phyloP scores from a whole-genome alignment of 2,329 filamentous ascomycete species.

The Venturia effusa region DNA sequence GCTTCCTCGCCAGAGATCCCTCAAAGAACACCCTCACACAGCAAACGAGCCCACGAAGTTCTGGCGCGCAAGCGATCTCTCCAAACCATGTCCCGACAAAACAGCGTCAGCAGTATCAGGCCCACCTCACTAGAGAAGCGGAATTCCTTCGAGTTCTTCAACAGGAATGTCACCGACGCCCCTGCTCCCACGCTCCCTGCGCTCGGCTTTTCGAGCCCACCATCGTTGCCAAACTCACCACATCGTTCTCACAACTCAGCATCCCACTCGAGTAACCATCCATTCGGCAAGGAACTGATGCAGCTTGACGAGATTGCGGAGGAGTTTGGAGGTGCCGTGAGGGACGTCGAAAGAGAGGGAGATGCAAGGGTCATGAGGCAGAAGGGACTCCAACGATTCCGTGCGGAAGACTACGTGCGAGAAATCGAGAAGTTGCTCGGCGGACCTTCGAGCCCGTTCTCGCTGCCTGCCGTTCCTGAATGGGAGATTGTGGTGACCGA shows the following conservation, averaged over 20 bases:
- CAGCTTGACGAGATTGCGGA: conserved; percentile 90
- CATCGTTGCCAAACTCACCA: conserved; percentile 16
- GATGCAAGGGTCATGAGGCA: conserved; percentile 60
- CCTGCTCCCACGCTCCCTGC: not conserved
- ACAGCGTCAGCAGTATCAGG: conserved; percentile 36
- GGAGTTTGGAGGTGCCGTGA: conserved; percentile 57
- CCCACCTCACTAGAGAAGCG: conserved; percentile 46
- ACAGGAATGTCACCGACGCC: conserved; percentile 17
- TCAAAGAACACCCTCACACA: conserved; percentile 71
- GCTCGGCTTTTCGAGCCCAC: conserved; percentile 12
- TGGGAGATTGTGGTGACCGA: not conserved
- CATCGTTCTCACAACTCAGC: not conserved
- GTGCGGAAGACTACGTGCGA: conserved; percentile 69
- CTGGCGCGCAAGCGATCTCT: conserved; percentile 59
- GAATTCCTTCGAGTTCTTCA: conserved; percentile 33
- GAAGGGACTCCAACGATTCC: conserved; percentile 62
- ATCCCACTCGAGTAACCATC: conserved; percentile 37
- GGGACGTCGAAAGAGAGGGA: conserved; percentile 56
- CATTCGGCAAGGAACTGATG: conserved; percentile 81
- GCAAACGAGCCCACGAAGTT: conserved; percentile 73
- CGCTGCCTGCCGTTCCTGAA: not conserved
- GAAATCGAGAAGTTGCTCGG: conserved; percentile 44
- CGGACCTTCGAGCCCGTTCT: not conserved
- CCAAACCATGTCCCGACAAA: conserved; percentile 7
- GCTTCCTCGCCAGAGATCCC: conserved; percentile 56